Percentiles rank a stretch among this genome's conserved stretches.
phyloP scores from a whole-genome alignment of 2,329 filamentous ascomycete genomes.

The Knoxdaviesia proteae region DNA sequence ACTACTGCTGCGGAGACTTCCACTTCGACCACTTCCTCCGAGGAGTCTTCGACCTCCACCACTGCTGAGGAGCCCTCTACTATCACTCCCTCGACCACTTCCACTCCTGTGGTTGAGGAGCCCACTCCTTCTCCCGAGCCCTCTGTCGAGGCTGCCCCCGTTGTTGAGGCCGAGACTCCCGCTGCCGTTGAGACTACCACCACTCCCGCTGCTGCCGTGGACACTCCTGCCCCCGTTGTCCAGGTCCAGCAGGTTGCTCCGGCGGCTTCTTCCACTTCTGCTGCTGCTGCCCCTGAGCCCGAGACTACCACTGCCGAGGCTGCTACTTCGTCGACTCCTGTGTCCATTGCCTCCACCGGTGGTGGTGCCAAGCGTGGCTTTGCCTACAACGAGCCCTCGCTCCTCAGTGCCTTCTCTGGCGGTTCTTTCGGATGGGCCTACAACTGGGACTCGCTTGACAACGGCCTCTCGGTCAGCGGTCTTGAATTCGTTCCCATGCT shows the following conservation, averaged over 20 bases:
- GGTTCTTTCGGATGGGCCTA: slow-evolving; percentile 33
- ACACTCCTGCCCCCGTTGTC: neutral
- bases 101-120: slow-evolving; percentile 3
- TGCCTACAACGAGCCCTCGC: slow-evolving; percentile 39
- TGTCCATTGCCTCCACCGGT: slow-evolving; percentile 9
- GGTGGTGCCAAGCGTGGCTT: slow-evolving; percentile 38
- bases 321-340: slow-evolving; percentile 1
- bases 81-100: slow-evolving; percentile 4
- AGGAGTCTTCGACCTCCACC: neutral
- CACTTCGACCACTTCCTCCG: neutral
- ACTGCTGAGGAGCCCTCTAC: slow-evolving; percentile 1
- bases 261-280: neutral
- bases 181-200: slow-evolving; percentile 10
- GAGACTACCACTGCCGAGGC: slow-evolving; percentile 4
- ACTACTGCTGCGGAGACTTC: neutral
- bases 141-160: slow-evolving; percentile 4
- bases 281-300: slow-evolving; percentile 1
- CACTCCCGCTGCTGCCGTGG: slow-evolving; percentile 7
- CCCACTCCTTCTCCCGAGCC: slow-evolving; percentile 7
- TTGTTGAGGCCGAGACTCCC: slow-evolving; percentile 1
- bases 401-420: slow-evolving; percentile 28
- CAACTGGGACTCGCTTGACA: slow-evolving; percentile 40
- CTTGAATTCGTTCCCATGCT: slow-evolving; percentile 47
- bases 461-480: slow-evolving; percentile 17
- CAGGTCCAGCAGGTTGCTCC: neutral